phyloP scores from a whole-genome alignment of 2,329 filamentous ascomycete genomes.

The Falciphora oryzae region DNA sequence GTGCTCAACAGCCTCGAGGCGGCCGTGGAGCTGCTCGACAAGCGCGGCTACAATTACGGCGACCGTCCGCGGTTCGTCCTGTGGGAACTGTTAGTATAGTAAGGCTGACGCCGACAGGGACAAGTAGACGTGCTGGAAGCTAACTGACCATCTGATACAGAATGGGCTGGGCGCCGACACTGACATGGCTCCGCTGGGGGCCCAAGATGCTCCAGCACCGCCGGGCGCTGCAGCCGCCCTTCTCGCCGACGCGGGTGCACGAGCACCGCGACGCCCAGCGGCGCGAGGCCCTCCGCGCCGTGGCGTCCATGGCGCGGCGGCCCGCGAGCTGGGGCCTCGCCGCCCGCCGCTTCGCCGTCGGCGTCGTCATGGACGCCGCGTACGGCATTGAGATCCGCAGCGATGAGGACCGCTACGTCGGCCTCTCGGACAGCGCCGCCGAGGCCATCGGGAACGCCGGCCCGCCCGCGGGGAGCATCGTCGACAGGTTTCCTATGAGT shows the following conservation, averaged over 20 bases:
- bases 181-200: slow-evolving; percentile 39
- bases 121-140: not conserved
- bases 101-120: not conserved
- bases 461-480: slow-evolving; percentile 12
- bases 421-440: slow-evolving; percentile 15
- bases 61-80: slow-evolving; percentile 39
- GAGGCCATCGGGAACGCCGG: slow-evolving; percentile 12
- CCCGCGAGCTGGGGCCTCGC: slow-evolving; percentile 8
- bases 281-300: slow-evolving; percentile 14
- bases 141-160: slow-evolving; percentile 5
- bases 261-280: slow-evolving; percentile 22
- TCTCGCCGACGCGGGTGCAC: slow-evolving; percentile 31
- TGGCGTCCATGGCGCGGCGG: slow-evolving; percentile 5
- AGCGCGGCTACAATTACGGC: slow-evolving; percentile 37
- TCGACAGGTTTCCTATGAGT: slow-evolving; percentile 13
- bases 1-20: slow-evolving; percentile 37
- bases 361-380: slow-evolving; percentile 21
- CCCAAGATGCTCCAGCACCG: slow-evolving; percentile 38
- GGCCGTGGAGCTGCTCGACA: slow-evolving; percentile 39
- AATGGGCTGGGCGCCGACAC: slow-evolving; percentile 41
- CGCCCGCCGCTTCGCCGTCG: slow-evolving; percentile 19
- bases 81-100: slow-evolving; percentile 24
- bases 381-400: slow-evolving; percentile 19
- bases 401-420: slow-evolving; percentile 19
- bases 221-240: slow-evolving; percentile 36